Percentiles rank a stretch among this genome's conserved stretches.
Evolutionary conservation across 441 rosid genomes (phyloP).

Genomic region (Oxalis stricta): DNA sequence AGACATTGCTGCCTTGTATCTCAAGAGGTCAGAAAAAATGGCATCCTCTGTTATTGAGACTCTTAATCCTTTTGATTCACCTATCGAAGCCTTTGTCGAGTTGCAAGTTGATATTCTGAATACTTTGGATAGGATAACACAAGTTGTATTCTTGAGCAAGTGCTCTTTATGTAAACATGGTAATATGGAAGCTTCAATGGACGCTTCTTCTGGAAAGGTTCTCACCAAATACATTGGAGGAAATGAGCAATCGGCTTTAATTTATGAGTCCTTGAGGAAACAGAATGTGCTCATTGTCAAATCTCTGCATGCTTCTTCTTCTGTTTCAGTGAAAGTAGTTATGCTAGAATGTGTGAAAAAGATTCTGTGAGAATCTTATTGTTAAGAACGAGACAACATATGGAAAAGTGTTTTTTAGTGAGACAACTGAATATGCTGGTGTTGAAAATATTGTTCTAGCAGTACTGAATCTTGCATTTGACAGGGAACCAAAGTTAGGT

Average conservation of each 20-base stretch:
- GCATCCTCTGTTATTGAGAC: slow-evolving; percentile 51
- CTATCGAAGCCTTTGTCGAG: slow-evolving; percentile 41
- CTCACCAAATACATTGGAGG: slow-evolving; percentile 9
- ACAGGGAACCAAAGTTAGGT: slow-evolving; percentile 82
- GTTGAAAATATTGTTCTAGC: slow-evolving; percentile 39
- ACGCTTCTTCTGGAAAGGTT: slow-evolving; percentile 27
- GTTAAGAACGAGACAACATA: slow-evolving; percentile 28
- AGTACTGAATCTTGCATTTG: slow-evolving; percentile 74
- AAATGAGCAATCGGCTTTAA: slow-evolving; percentile 25
- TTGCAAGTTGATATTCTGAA: slow-evolving; percentile 66
- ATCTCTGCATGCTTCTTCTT: slow-evolving; percentile 58
- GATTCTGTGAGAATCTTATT: slow-evolving; percentile 54
- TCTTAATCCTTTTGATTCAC: slow-evolving; percentile 59
- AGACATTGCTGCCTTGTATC: slow-evolving; percentile 45
- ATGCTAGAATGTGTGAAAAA: slow-evolving; percentile 70
- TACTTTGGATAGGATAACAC: slow-evolving; percentile 54
- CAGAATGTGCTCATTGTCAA: slow-evolving; percentile 37
- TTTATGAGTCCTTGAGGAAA: slow-evolving; percentile 52
- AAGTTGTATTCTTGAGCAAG: slow-evolving; percentile 59
- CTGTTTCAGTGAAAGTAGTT: slow-evolving; percentile 56
- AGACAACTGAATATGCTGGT: slow-evolving; percentile 37
- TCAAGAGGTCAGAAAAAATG: slow-evolving; percentile 61
- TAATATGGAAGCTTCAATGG: slow-evolving; percentile 17
- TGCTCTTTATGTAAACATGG: slow-evolving; percentile 29
- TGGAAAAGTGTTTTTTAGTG: slow-evolving; percentile 23